Conservation (phyloP, 805 yeast species). For the Metschnikowia gelsemii region DNA sequence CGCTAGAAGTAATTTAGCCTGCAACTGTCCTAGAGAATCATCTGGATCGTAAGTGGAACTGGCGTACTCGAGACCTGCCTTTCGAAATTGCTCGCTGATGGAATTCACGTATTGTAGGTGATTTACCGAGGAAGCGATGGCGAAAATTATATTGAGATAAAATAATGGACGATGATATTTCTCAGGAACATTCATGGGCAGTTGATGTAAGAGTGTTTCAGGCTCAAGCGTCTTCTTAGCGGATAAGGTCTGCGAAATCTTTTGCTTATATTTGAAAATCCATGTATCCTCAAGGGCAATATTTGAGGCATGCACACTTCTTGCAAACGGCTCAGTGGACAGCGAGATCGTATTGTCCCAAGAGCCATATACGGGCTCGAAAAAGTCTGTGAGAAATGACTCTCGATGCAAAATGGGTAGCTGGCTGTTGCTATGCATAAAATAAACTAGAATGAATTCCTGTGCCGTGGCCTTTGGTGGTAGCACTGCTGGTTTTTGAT, state of each 20-base stretch:
- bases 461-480: slow-evolving; percentile 75
- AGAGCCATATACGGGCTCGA: slow-evolving; percentile 78
- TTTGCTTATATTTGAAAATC: slow-evolving; percentile 42
- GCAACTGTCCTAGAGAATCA: slow-evolving; percentile 69
- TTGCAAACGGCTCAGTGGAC: slow-evolving; percentile 25
- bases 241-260: slow-evolving; percentile 21
- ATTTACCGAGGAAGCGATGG: slow-evolving; percentile 74
- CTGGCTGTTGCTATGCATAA: slow-evolving; percentile 80
- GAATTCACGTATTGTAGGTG: slow-evolving; percentile 64
- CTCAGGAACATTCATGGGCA: slow-evolving; percentile 42
- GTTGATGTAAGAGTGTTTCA: slow-evolving; percentile 30
- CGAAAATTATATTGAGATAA: slow-evolving; percentile 74
- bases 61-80: slow-evolving; percentile 59
- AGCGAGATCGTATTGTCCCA: slow-evolving; percentile 50
- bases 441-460: slow-evolving; percentile 59
- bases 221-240: slow-evolving; percentile 5
- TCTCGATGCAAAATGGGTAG: slow-evolving; percentile 83
- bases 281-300: slow-evolving; percentile 39
- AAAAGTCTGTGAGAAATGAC: slow-evolving; percentile 61
- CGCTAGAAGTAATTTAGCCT: slow-evolving; percentile 66
- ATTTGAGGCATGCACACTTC: neutral
- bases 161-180: slow-evolving; percentile 55
- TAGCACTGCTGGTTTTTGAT: slow-evolving; percentile 46
- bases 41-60: slow-evolving; percentile 57
- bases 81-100: slow-evolving; percentile 67